Base-by-base conservation (phyloP, 345 rosid genomes). In the Balakata baccata region DNA sequence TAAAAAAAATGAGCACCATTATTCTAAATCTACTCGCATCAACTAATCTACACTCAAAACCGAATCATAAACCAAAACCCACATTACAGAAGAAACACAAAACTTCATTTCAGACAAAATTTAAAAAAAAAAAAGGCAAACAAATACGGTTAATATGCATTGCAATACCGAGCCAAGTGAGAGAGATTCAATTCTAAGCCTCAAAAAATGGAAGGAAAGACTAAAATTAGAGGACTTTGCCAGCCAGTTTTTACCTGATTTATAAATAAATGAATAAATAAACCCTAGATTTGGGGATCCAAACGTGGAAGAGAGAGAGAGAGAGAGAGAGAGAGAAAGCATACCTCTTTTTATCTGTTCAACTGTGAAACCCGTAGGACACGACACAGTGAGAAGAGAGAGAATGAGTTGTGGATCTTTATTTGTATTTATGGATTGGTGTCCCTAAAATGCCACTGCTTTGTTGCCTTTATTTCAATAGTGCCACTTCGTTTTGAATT, bases 251-350 rank as follows among this genome's bases (percentile, higher is more conserved):
- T 39, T 0, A 68, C 16, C 23, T 39, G 74, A 54, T 6, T 20
- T 16, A 70, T 20, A 57, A 47, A 73, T n/a, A n/a, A n/a, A n/a
- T n/a, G n/a, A n/a, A n/a, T n/a, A n/a, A n/a, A n/a, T n/a, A n/a
- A 83, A 77, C 77, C 79, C 85, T 79, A 75, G 85, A 83, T 81
- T 77, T 73, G 63, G 67, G 82, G 85, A 83, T 81, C 82, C 75
- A 74, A 53, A 66, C 22, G 50, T 57, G 74, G 20, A 9, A 60
- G 65, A 70, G 34, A 66, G 64, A n/a, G n/a, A n/a, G n/a, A n/a
- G n/a, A 71, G 70, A 74, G 70, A 38, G 59, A 60, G 65, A 70
- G 34, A 66, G 64, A 71, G 70, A 74, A 73, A 38, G 59, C 17
- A 64, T 62, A 78, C 81, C 84, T 78, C 47, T 54, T n/a, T 45